These are phyloP conservation scores for Colletotrichum shisoi DNA, from an alignment of 2,329 filamentous ascomycete species.

Conservation along the genomic window DNA sequence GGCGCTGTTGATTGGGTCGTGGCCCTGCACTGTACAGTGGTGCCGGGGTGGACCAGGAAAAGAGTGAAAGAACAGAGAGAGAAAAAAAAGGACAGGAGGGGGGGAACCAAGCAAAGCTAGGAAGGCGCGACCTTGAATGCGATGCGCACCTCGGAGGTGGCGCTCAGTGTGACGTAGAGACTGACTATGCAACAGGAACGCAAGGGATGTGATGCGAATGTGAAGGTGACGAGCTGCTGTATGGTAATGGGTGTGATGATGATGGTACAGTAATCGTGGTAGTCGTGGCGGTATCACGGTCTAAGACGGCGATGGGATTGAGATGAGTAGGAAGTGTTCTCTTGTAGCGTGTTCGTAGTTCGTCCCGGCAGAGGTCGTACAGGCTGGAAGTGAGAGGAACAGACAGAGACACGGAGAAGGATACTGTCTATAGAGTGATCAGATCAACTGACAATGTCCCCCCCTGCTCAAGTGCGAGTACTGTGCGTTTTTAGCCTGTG, in stretches of 20 bases:
- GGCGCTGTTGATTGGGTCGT: conserved; percentile 16
- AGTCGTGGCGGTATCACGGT: too few relatives aligned
- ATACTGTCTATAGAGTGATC: too few relatives aligned
- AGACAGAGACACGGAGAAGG: too few relatives aligned
- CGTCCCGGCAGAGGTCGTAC: too few relatives aligned
- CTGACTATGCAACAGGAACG: conserved; percentile 25
- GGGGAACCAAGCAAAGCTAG: not conserved
- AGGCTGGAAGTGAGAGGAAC: too few relatives aligned
- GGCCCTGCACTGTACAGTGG: not conserved
- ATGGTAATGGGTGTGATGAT: not conserved
- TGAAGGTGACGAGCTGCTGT: not conserved
- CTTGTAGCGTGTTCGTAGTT: too few relatives aligned
- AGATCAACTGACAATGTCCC: too few relatives aligned
- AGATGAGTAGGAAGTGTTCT: too few relatives aligned
- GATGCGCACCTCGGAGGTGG: not conserved
- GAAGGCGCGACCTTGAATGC: not conserved
- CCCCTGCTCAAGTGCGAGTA: too few relatives aligned
- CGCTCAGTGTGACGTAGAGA: conserved; percentile 25
- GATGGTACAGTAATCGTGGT: too few relatives aligned
- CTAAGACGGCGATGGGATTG: too few relatives aligned
- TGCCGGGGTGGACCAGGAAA: not conserved
- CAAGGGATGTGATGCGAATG: conserved; percentile 12
- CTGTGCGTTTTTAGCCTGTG: too few relatives aligned
- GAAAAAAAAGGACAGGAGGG: not conserved
- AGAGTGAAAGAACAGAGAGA: not conserved